phyloP scores from a whole-genome alignment of 2,329 filamentous ascomycete species.

The Fusarium praegraminearum region DNA sequence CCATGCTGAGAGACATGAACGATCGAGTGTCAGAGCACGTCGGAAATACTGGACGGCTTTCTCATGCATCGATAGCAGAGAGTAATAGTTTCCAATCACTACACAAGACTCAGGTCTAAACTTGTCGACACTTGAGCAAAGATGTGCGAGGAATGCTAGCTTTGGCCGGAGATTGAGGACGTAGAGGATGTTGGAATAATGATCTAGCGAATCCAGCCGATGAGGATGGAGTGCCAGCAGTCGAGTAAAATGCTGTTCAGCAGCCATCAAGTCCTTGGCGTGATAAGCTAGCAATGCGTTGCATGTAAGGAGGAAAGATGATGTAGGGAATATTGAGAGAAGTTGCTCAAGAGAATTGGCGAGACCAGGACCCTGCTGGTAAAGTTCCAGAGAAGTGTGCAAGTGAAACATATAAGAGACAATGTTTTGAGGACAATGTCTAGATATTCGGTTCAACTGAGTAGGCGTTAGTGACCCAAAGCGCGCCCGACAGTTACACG shows the following conservation, averaged over 20 bases:
- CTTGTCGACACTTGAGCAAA: conserved; percentile 91
- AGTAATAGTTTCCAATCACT: conserved; percentile 98
- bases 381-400: conserved; percentile 90
- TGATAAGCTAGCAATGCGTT: conserved; percentile 91
- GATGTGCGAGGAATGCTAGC: conserved; percentile 89
- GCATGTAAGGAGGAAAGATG: conserved; percentile 90
- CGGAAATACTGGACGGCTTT: conserved; percentile 99
- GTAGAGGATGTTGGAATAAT: conserved; percentile 97
- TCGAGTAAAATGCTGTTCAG: conserved; percentile 78
- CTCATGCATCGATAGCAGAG: conserved; percentile 91
- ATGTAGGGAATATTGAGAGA: conserved; percentile 85
- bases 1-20: conserved; percentile 93
- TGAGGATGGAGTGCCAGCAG: conserved; percentile 80
- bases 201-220: conserved; percentile 88
- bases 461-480: conserved; percentile 20
- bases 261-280: conserved; percentile 80
- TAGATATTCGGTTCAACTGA: conserved; percentile 77
- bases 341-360: conserved; percentile 82
- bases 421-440: conserved; percentile 86
- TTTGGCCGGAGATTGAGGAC: conserved; percentile 90
- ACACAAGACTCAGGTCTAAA: conserved; percentile 98
- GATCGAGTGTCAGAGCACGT: conserved; percentile 88
- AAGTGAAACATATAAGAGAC: conserved; percentile 95
- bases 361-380: conserved; percentile 82
- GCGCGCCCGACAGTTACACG: conserved; percentile 40